These are phyloP conservation scores for Arabidopsis arenosa DNA, from an alignment of 345 rosid genomes.

Conservation along the genomic window DNA sequence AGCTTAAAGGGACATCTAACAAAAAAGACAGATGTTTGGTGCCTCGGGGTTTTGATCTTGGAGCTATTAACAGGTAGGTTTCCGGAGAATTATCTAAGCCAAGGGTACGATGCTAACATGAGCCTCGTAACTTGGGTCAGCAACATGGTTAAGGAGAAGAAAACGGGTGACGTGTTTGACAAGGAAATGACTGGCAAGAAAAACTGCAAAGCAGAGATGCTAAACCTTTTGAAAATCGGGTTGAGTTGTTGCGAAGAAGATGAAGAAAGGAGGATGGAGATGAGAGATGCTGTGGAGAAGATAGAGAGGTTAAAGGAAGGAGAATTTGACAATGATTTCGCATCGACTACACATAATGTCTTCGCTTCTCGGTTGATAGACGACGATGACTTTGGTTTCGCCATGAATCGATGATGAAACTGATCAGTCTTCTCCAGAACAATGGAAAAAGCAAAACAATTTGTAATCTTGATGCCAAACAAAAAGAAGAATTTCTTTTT, in stretches of 20 bases:
- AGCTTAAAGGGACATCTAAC: constrained; percentile 49
- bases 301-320: constrained; percentile 55
- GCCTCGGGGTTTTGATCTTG: constrained; percentile 68
- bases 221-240: constrained; percentile 67
- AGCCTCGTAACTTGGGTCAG: constrained; percentile 69
- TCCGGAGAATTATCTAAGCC: constrained; percentile 66
- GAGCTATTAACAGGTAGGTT: constrained; percentile 68
- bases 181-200: constrained; percentile 61
- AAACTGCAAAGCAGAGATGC: constrained; percentile 61
- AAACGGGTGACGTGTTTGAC: constrained; percentile 65
- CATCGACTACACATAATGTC: constrained; percentile 28
- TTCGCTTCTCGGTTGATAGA: constrained; percentile 40
- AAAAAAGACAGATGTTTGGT: constrained; percentile 70
- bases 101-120: constrained; percentile 49
- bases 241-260: constrained; percentile 80
- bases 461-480: constrained; percentile 13
- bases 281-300: constrained; percentile 56
- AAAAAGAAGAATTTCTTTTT: neutral
- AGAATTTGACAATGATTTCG: constrained; percentile 32
- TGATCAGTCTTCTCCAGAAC: neutral
- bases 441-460: neutral
- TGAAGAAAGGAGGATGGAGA: constrained; percentile 51
- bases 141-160: constrained; percentile 63
- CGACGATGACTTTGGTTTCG: constrained; percentile 42
- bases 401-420: constrained; percentile 42